Evolutionary conservation across 805 yeast species (phyloP), one percentile per base, ranked within the genome.

Genomic region (Saccharomyces jurei): DNA sequence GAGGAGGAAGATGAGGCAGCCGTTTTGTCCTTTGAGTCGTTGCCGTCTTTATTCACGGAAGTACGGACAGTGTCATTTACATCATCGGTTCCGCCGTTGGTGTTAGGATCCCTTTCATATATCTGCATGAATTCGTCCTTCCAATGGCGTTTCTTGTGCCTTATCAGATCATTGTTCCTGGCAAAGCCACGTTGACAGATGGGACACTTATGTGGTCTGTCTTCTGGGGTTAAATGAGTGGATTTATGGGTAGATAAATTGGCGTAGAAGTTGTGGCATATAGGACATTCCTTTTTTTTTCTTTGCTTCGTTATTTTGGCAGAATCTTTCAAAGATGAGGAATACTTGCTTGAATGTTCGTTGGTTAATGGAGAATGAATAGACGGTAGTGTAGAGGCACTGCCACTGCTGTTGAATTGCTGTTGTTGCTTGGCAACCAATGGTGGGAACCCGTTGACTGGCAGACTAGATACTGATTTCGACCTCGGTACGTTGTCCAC

Each of bases 81-180:
- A 36, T 36, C 44, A 25, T 36, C 44, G 17, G 44, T 6, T 6
- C 22, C 22, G 25, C 44, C 6, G 10, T 17, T 36, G 25, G 13
- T 36, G 10, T 36, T 6, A 11, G 44, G 22, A 2, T 36, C 44
- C 25, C 44, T 36, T 36, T 22, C 44, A 9, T 36, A 36, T 36
- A 36, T 36, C 25, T 36, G 44, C 44, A 36, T 36, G 22, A 36
- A 36, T 41, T 64, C 66, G 61, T 86, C 92, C 60, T 86, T 86
- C 78, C 90, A 81, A 69, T 90, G 97, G 55, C 92, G 80, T 70
- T 88, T 89, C 63, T 84, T 82, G 68, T 90, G 97, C 57, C 97
- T 78, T 60, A 85, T 80, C 60, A 91, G 74, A 68, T 90, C 97
- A 67, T 91, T 91, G 48, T 91, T 85, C 56, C 97, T 77, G 14